These are phyloP conservation scores for Phytophthora vignae DNA, from an alignment of 352 stramenopile genomes.

Conservation along the genomic window DNA sequence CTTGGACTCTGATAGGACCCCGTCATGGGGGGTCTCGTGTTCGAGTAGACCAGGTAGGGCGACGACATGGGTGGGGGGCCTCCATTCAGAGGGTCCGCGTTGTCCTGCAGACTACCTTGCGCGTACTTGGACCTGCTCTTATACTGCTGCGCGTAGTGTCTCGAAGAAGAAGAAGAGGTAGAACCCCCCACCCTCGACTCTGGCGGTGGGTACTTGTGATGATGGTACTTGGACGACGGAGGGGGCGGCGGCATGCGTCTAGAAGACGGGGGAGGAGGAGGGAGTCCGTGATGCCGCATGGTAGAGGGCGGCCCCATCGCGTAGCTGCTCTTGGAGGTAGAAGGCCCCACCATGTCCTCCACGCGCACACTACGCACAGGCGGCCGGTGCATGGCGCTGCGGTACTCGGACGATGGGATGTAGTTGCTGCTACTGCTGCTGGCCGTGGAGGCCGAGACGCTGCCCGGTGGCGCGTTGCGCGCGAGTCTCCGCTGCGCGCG, in stretches of 20 bases:
- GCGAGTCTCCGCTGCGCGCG: conserved; percentile 61
- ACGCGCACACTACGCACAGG: conserved; percentile 50
- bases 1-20: conserved; percentile 26
- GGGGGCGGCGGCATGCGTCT: conserved; percentile 8
- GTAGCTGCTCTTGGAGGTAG: conserved; percentile 18
- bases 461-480: conserved; percentile 31
- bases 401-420: conserved; percentile 49
- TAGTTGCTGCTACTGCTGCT: conserved; percentile 35
- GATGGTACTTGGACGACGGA: conserved; percentile 26
- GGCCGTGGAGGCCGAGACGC: conserved; percentile 20
- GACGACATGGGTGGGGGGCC: conserved; percentile 50
- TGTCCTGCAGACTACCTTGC: conserved; percentile 14
- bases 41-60: conserved; percentile 58
- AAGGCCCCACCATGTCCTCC: conserved; percentile 33
- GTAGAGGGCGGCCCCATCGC: conserved; percentile 4
- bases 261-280: not conserved
- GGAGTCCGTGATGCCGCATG: conserved; percentile 5
- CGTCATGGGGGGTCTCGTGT: conserved; percentile 23
- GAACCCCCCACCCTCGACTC: too few relatives aligned
- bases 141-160: conserved; percentile 52
- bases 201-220: too few relatives aligned
- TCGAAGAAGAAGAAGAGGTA: not conserved
- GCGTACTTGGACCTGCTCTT: conserved; percentile 55
- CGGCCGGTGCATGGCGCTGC: conserved; percentile 30
- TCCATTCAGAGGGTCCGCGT: conserved; percentile 41